phyloP scores from a whole-genome alignment of 2,329 filamentous ascomycete species.

The Coniella lustricola region DNA sequence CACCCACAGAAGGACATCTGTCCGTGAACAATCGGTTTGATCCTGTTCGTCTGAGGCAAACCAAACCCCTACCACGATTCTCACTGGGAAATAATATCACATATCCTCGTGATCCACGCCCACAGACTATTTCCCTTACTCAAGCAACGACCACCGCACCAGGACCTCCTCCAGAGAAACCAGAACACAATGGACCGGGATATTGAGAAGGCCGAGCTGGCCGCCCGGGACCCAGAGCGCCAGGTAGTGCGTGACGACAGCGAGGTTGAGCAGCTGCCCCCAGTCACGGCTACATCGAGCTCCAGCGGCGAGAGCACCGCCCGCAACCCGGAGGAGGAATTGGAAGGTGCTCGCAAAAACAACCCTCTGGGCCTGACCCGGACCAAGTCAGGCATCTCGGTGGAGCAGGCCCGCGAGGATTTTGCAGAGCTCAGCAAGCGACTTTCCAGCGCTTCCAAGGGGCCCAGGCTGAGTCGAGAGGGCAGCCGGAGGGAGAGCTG shows the following conservation, averaged over 20 bases:
- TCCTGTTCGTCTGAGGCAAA: no score
- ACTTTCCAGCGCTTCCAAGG: slow-evolving; percentile 49
- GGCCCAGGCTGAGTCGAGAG: slow-evolving; percentile 32
- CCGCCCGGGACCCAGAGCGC: slow-evolving; percentile 5
- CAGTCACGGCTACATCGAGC: slow-evolving; percentile 15
- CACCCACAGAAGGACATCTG: no score
- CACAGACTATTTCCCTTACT: neutral
- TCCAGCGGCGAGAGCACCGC: slow-evolving; percentile 15
- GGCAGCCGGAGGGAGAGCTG: slow-evolving; percentile 21
- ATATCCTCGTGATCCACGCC: no score
- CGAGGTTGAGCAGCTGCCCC: slow-evolving; percentile 17
- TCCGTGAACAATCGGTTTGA: no score
- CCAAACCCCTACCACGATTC: no score
- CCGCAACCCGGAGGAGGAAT: slow-evolving; percentile 30
- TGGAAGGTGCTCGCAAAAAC: slow-evolving; percentile 34
- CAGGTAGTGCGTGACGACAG: slow-evolving; percentile 6
- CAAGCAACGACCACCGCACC: neutral
- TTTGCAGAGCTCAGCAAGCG: slow-evolving; percentile 62
- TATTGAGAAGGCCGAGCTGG: slow-evolving; percentile 16
- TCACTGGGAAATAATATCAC: no score
- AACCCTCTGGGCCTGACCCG: slow-evolving; percentile 42
- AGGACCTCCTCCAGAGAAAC: neutral
- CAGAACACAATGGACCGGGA: slow-evolving; percentile 18
- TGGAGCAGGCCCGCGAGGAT: slow-evolving; percentile 61
- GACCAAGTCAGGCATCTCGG: slow-evolving; percentile 47